Evolutionary conservation across 1,139 yeast species (phyloP).

Genomic region (Blastobotrys persicus): DNA sequence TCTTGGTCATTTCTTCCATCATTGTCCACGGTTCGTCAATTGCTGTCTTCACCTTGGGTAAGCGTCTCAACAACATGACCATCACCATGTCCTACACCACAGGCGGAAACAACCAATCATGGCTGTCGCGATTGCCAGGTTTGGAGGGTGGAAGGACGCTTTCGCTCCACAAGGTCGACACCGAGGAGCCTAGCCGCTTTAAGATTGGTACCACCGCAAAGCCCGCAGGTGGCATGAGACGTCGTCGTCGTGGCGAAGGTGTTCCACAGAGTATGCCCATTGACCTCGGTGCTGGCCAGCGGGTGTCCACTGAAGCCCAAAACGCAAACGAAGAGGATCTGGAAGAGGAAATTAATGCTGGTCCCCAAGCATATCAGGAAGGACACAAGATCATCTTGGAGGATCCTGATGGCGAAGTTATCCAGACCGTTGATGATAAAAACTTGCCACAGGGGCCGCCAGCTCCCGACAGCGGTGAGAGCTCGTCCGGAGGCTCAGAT

Average conservation of each 20-base stretch:
- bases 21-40: slow-evolving; percentile 96
- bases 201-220: slow-evolving; percentile 47
- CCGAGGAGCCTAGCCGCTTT: slow-evolving; percentile 44
- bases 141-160: slow-evolving; percentile 68
- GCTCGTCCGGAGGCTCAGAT: neutral
- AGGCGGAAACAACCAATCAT: slow-evolving; percentile 62
- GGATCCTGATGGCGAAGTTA: slow-evolving; percentile 76
- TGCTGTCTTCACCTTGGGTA: slow-evolving; percentile 88
- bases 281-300: slow-evolving; percentile 33
- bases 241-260: slow-evolving; percentile 43
- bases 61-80: slow-evolving; percentile 86
- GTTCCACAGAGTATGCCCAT: slow-evolving; percentile 34
- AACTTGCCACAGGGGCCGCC: slow-evolving; percentile 1
- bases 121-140: slow-evolving; percentile 87
- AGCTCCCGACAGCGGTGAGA: slow-evolving; percentile 9
- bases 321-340: slow-evolving; percentile 20
- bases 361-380: slow-evolving; percentile 62
- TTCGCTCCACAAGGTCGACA: slow-evolving; percentile 78
- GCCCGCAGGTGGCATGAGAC: slow-evolving; percentile 76
- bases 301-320: slow-evolving; percentile 26
- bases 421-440: slow-evolving; percentile 40
- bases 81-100: slow-evolving; percentile 89
- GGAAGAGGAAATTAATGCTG: slow-evolving; percentile 25
- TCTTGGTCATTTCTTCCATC: slow-evolving; percentile 81
- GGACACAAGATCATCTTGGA: slow-evolving; percentile 71